phyloP scores from a whole-genome alignment of 768 basidiomycete genomes.

The Phlebiopsis flavidoalba region DNA sequence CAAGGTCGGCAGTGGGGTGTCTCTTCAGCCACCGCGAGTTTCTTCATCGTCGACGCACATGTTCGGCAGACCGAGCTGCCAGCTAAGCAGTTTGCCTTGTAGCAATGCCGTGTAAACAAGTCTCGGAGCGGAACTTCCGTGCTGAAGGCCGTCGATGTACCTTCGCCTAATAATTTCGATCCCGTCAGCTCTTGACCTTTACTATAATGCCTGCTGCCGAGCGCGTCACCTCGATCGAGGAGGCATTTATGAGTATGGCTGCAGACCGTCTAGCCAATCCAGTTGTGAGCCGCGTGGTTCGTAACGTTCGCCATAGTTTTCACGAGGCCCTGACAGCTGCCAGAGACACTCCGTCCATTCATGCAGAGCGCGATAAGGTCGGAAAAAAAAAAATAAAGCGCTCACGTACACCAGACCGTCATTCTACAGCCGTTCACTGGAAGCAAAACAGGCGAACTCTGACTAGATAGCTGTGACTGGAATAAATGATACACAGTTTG shows the following conservation, averaged over 20 bases:
- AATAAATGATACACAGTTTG: constrained; percentile 32
- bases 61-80: constrained; percentile 29
- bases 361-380: constrained; percentile 34
- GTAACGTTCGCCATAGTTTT: constrained; percentile 42
- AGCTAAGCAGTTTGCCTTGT: constrained; percentile 38
- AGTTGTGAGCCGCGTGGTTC: constrained; percentile 20
- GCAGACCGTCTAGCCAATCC: constrained; percentile 12
- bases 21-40: constrained; percentile 50
- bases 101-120: constrained; percentile 46
- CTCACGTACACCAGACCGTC: constrained; percentile 60
- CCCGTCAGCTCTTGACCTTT: not conserved
- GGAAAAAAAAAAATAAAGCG: constrained; percentile 47
- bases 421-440: constrained; percentile 38
- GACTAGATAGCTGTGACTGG: too few relatives aligned
- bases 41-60: constrained; percentile 34
- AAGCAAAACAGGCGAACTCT: constrained; percentile 42
- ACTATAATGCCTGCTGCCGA: not conserved
- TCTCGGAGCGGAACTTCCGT: constrained; percentile 46
- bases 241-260: constrained; percentile 5
- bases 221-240: constrained; percentile 19
- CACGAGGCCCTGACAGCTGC: constrained; percentile 58
- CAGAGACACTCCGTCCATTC: constrained; percentile 68
- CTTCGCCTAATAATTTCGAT: constrained; percentile 29
- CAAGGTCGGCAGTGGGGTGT: constrained; percentile 50
- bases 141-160: constrained; percentile 40